Evolutionary conservation across 169 alveolate genomes (phyloP).

Genomic region (Neospora caninum): DNA sequence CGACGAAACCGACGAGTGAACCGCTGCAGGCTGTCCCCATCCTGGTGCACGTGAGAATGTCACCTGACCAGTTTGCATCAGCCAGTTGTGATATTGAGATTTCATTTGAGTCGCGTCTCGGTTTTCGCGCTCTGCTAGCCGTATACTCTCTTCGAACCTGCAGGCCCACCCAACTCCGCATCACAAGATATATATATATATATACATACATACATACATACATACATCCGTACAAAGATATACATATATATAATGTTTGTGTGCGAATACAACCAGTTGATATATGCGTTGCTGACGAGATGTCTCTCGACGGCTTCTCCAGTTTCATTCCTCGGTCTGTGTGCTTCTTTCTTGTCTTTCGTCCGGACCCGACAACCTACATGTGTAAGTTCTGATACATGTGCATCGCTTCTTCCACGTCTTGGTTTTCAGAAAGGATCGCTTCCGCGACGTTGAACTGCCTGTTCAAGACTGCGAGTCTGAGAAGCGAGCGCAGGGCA

Average conservation of each 20-base stretch:
- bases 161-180: not conserved
- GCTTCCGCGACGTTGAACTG: conserved; percentile 93
- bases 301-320: too few relatives aligned
- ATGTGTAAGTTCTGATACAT: conserved; percentile 94
- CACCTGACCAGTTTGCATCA: conserved; percentile 80
- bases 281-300: too few relatives aligned
- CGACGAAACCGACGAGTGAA: too few relatives aligned
- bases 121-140: conserved; percentile 91
- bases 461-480: conserved; percentile 90
- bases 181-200: too few relatives aligned
- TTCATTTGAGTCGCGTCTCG: conserved; percentile 89
- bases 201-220: too few relatives aligned
- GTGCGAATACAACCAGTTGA: too few relatives aligned
- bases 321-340: too few relatives aligned
- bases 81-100: conserved; percentile 89
- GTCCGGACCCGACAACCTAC: conserved; percentile 83
- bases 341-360: too few relatives aligned
- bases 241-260: too few relatives aligned
- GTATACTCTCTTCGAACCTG: conserved; percentile 81
- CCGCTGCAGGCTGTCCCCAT: too few relatives aligned
- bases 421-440: conserved; percentile 86
- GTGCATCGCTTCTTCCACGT: conserved; percentile 93
- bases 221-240: too few relatives aligned
- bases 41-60: not conserved
- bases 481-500: conserved; percentile 12